Evolutionary conservation across 495 filamentous ascomycete genomes (phyloP), one percentile per base, ranked within the genome.

Genomic region (Parmelia sp.): DNA sequence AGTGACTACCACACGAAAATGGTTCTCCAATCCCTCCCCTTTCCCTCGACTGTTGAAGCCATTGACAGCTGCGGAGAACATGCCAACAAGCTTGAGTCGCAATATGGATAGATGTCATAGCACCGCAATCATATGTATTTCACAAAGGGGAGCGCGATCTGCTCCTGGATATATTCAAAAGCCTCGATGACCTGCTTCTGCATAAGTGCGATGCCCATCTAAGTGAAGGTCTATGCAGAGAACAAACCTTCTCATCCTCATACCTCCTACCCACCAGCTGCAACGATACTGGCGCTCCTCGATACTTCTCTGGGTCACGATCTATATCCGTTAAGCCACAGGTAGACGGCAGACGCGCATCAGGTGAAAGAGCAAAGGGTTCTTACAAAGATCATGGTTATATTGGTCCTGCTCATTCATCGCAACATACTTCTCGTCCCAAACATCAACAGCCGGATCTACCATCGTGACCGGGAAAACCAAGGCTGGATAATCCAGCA

Each of bases 401-500:
- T 83, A 83, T 25, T 45, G 69, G 59, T 78, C 75, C n/a, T 75
- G 71, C n/a, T 74, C 74, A 65, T 77, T 79, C 31, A 72, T 71
- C 9, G 74, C 70, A 31, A 68, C 64, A 74, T 79, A 76, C 11
- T 73, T 73, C 58, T 72, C 70, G 58, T 70, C 72, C 0, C 72
- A 71, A 15, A 61, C 7, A 65, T 78, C 78, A 31, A 76, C 66
- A 11, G 61, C 64, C 39, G 37, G 61, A 40, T 82, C 80, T 2
- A 79, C 83, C 33, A 72, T 76, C 0, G 76, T 76, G 8, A 79
- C 74, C 1, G 85, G 86, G 60, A 86, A 79, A 0, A 84, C 75
- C 19, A 85, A 61, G 23, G 77, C 80, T 0, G 85, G 86, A 71
- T 88, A 90, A 60, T 88, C 83, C 1, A 90, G 70, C 21, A 89